phyloP scores from a whole-genome alignment of 163 green algal genomes.

The Chlamydomonas reinhardtii region DNA sequence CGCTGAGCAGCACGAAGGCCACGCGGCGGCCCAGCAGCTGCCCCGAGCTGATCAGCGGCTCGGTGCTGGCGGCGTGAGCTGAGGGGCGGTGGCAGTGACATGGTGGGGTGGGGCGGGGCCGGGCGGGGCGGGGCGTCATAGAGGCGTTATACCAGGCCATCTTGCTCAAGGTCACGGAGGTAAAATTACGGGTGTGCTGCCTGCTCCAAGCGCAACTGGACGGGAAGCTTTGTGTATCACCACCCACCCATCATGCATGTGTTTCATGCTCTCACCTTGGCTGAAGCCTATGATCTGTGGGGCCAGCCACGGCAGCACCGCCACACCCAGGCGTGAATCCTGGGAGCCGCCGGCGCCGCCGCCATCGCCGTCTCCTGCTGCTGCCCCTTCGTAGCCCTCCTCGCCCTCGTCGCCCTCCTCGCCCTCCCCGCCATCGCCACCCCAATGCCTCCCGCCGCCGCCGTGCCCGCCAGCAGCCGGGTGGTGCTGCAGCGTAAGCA shows the following conservation, averaged over 20 bases:
- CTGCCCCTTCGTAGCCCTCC: slow-evolving; percentile 25
- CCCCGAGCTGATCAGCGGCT: slow-evolving; percentile 26
- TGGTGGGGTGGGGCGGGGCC: neutral
- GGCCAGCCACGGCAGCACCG: slow-evolving; percentile 34
- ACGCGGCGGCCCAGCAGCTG: slow-evolving; percentile 47
- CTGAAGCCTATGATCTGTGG: slow-evolving; percentile 28
- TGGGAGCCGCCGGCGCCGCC: neutral
- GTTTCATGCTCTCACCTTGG: slow-evolving; percentile 40
- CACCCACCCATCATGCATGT: too few relatives aligned
- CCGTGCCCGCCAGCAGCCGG: too few relatives aligned
- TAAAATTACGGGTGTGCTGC: too few relatives aligned
- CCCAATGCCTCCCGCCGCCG: too few relatives aligned
- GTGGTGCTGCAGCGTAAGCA: too few relatives aligned
- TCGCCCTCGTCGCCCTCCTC: neutral
- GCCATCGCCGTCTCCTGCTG: neutral
- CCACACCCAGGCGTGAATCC: neutral
- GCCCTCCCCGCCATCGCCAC: neutral
- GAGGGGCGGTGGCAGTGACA: neutral
- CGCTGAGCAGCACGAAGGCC: slow-evolving; percentile 8
- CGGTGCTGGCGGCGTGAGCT: slow-evolving; percentile 34
- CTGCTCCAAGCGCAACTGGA: too few relatives aligned
- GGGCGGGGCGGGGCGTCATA: too few relatives aligned
- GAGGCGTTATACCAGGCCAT: too few relatives aligned
- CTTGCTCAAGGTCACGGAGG: too few relatives aligned
- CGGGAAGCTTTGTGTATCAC: too few relatives aligned